Evolutionary conservation across 352 stramenopile genomes (phyloP), one percentile per base, ranked within the genome.

Genomic region (Peronospora belbahrii): DNA sequence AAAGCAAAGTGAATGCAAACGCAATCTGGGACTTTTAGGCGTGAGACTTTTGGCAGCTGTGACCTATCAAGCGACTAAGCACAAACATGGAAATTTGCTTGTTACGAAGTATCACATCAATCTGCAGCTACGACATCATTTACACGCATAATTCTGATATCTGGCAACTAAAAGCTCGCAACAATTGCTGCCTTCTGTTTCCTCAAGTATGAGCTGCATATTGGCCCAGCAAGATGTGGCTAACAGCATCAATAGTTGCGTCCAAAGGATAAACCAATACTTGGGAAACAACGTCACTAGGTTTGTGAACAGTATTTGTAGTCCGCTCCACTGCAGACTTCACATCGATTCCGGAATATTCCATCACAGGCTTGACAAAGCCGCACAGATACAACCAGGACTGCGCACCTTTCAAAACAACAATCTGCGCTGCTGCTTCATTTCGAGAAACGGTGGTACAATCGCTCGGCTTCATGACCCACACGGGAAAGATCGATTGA

Each of bases 401-500:
- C 6, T 57, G 24, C 6, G 37, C 28, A 6, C 52, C 57, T 31
- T 47, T 55, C 25, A 65, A 32, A 9, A 52, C 44, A 4, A 58
- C 37, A 11, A 42, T 31, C 18, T 65, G 56, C 24, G 58, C 20
- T 23, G 24, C 36, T 9, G 31, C 34, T 38, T 48, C 30, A 4
- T 54, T 54, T 19, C 31, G 18, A n/a, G 30, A 14, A 24, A 42
- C 17, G 6, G 33, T 14, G 6, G 4, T 15, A 25, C 9, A 14
- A 13, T 43, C 19, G 1, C 2, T 30, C 23, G 20, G 9, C 0
- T 48, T 19, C 18, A 65, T n/a, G 10, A 62, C 52, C 51, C 52
- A 62, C 8, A 36, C 42, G 8, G 52, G 57, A 14, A 65, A 15
- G 35, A 65, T 62, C 10, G 41, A n/a, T n/a, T 58, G 57, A 22